A percentile compares a stretch with the other conserved stretches of the same genome.
phyloP scores from a whole-genome alignment of 495 filamentous ascomycete genomes.

The Pyrenula massariospora region DNA sequence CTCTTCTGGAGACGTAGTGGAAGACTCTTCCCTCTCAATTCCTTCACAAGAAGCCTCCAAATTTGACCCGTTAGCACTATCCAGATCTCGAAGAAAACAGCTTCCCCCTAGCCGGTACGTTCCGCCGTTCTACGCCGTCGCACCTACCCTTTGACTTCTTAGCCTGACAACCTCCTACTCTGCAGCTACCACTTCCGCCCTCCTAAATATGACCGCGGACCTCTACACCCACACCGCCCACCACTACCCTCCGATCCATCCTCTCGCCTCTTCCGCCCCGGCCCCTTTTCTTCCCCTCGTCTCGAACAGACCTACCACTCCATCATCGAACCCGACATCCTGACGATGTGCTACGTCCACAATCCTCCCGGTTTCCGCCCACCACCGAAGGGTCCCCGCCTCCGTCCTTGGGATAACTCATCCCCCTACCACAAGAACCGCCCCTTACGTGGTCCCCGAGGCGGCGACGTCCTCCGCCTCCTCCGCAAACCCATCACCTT shows the following conservation, averaged over 20 bases:
- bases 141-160: not conserved
- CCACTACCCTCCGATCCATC: slow-evolving; percentile 72
- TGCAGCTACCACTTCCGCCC: slow-evolving; percentile 89
- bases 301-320: slow-evolving; percentile 81
- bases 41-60: slow-evolving; percentile 15
- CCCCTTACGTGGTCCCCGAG: slow-evolving; percentile 69
- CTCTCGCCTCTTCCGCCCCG: slow-evolving; percentile 82
- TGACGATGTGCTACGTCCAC: slow-evolving; percentile 82
- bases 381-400: slow-evolving; percentile 50
- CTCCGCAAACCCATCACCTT: slow-evolving; percentile 69
- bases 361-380: slow-evolving; percentile 57
- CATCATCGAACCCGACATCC: slow-evolving; percentile 79
- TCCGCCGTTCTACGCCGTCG: not conserved
- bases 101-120: slow-evolving; percentile 58
- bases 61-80: slow-evolving; percentile 47
- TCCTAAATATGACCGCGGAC: slow-evolving; percentile 87
- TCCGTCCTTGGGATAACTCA: slow-evolving; percentile 78
- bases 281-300: slow-evolving; percentile 81
- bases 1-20: slow-evolving; percentile 22
- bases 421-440: slow-evolving; percentile 92
- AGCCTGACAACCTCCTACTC: too few relatives aligned
- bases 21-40: slow-evolving; percentile 25
- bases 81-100: slow-evolving; percentile 37
- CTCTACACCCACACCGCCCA: slow-evolving; percentile 83
- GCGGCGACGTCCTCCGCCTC: slow-evolving; percentile 54